These are phyloP conservation scores for Pseudonitzschia delicatissima DNA, from an alignment of 108 stramenopile species.

Conservation along the genomic window DNA sequence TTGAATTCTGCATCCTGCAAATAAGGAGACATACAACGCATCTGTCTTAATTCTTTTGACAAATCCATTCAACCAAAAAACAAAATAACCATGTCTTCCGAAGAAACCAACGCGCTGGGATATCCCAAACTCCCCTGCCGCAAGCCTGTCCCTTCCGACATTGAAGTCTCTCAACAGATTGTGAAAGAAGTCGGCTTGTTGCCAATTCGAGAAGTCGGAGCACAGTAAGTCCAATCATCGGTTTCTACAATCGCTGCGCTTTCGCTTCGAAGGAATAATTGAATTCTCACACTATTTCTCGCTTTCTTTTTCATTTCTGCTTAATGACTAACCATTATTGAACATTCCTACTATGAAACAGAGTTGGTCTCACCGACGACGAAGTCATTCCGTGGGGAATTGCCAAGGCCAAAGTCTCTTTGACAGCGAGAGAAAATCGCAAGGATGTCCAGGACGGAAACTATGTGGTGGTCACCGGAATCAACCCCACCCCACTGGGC, in stretches of 20 bases:
- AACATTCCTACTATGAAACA: background rate
- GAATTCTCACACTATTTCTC: no score
- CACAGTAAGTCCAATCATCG: conserved; percentile 51
- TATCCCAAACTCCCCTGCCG: conserved; percentile 67
- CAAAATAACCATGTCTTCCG: background rate
- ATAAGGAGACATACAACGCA: no score
- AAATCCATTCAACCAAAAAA: no score
- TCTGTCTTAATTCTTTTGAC: no score
- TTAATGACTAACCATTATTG: background rate
- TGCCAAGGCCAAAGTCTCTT: conserved; percentile 91
- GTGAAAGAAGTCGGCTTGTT: conserved; percentile 81
- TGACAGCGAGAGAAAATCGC: conserved; percentile 58
- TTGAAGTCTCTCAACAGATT: conserved; percentile 78
- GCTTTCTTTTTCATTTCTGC: no score
- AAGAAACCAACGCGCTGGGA: conserved; percentile 43
- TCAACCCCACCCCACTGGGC: conserved; percentile 98
- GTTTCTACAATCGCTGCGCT: no score
- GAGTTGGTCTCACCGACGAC: conserved; percentile 66
- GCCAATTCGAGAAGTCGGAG: conserved; percentile 64
- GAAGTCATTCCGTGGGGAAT: conserved; percentile 95
- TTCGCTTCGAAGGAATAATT: no score
- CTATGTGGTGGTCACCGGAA: conserved; percentile 98
- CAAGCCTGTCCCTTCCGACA: conserved; percentile 79
- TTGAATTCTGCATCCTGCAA: no score
- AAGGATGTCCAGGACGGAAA: conserved; percentile 76